Evolutionary conservation across 805 yeast genomes (phyloP).

Genomic region (Ogataea parapolymorpha): DNA sequence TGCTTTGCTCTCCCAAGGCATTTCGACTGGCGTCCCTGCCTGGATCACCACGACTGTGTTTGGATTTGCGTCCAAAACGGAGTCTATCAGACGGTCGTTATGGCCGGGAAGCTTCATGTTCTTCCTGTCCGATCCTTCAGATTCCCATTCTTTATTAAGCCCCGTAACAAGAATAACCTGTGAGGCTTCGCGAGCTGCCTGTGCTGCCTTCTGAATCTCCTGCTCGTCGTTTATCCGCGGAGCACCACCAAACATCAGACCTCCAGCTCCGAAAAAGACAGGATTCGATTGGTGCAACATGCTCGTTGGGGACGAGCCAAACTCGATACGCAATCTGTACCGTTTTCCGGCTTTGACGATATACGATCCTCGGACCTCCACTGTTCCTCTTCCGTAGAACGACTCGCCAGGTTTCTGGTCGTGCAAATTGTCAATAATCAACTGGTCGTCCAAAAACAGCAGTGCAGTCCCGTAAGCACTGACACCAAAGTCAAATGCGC

Average conservation of each 20-base stretch:
- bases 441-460: conserved; percentile 48
- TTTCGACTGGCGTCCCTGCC: conserved; percentile 39
- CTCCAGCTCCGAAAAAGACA: conserved; percentile 20
- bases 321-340: conserved; percentile 47
- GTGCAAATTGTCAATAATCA: conserved; percentile 55
- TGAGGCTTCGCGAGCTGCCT: conserved; percentile 33
- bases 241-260: conserved; percentile 20
- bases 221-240: conserved; percentile 8
- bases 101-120: conserved; percentile 36
- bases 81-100: conserved; percentile 34
- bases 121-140: conserved; percentile 40
- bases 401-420: conserved; percentile 46
- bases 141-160: conserved; percentile 38
- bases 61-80: conserved; percentile 33
- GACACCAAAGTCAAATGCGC: conserved; percentile 50
- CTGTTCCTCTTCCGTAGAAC: conserved; percentile 54
- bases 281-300: conserved; percentile 3
- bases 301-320: conserved; percentile 46
- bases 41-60: conserved; percentile 38
- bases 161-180: conserved; percentile 38
- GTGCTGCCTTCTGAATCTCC: conserved; percentile 29
- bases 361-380: conserved; percentile 42
- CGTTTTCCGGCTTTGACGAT: conserved; percentile 40
- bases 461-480: conserved; percentile 53
- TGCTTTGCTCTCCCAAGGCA: conserved; percentile 38